Evolutionary conservation across 2,329 filamentous ascomycete species (phyloP), one percentile per base, ranked within the genome.

Genomic region (Curvularia sp.): DNA sequence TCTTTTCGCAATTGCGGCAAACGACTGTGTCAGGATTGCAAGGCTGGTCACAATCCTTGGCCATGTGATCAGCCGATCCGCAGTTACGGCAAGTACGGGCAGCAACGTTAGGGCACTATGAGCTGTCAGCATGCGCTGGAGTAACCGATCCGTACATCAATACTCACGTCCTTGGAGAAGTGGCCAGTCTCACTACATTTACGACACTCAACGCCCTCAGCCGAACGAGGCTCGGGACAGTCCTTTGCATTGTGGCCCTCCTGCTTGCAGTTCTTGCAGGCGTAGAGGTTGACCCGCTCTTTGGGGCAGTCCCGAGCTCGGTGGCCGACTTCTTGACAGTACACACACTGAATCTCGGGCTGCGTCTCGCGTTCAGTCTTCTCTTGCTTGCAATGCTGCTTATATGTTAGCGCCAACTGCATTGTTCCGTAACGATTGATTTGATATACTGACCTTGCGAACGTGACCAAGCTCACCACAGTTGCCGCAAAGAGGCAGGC

Each of bases 221-320:
- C 76, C 27, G 86, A 83, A 36, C 76, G 76, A 43, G 78, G 79
- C 58, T 80, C 77, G 45, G 76, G 67, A 60, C 80, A 79, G 27
- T 81, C 78, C 58, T 72, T 74, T 23, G 75, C 62, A 23, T 55
- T 70, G 42, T 73, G 71, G 8, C 73, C 71, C 28, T 76, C 78
- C 71, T 76, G 79, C 84, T 84, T 85, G 79, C 88, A 91, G 72
- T 91, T 91, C 72, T 83, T 86, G 83, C 89, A 91, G 7, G 86
- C 86, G 64, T 84, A 87, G 55, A 81, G 87, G 78, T 89, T 85
- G 28, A 86, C 77, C 49, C 89, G 78, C 57, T 75, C 73, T 55
- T 78, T 69, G 4, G 73, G 73, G 57, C 89, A 92, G 65, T 92
- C 88, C 50, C 89, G 86, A 50, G 88, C 78, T 57, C 89, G 87